A percentile compares a stretch with the other conserved stretches of the same genome.
Evolutionary conservation across 2,329 filamentous ascomycete species (phyloP).

Genomic region (Calycina herbarum): DNA sequence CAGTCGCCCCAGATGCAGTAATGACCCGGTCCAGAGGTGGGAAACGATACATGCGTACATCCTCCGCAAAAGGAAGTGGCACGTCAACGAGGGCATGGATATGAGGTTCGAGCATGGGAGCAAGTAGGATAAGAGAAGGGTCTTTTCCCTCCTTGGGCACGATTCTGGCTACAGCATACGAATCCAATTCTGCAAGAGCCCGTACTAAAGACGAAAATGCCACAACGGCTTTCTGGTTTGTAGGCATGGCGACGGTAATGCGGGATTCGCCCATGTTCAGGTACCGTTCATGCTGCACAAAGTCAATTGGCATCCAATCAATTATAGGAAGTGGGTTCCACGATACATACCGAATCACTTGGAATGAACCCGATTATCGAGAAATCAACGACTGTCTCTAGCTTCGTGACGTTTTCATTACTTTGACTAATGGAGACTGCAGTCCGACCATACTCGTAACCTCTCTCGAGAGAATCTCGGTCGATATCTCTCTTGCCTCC

Average conservation of each 20-base stretch:
- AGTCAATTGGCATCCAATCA: too few relatives aligned
- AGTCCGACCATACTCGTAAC: conserved; percentile 90
- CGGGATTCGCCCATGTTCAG: conserved; percentile 81
- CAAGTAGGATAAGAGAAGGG: conserved; percentile 74
- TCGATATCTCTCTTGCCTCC: conserved; percentile 82
- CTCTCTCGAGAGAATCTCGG: conserved; percentile 82
- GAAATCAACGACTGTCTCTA: conserved; percentile 74
- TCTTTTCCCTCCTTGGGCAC: conserved; percentile 82
- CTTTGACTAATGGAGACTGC: conserved; percentile 86
- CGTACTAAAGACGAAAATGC: conserved; percentile 88
- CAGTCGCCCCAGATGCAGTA: conserved; percentile 77
- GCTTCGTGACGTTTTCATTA: conserved; percentile 84
- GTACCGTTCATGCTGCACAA: conserved; percentile 73
- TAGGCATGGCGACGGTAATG: conserved; percentile 73
- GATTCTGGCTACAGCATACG: conserved; percentile 81
- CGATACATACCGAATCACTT: conserved; percentile 58
- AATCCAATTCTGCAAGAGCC: conserved; percentile 80
- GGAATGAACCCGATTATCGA: conserved; percentile 87
- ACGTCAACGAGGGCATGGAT: conserved; percentile 87
- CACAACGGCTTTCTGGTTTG: conserved; percentile 78
- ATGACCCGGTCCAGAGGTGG: conserved; percentile 85
- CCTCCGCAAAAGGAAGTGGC: conserved; percentile 89
- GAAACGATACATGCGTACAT: conserved; percentile 86
- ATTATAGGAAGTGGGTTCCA: too few relatives aligned
- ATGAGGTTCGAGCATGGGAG: conserved; percentile 74